Base-by-base conservation (phyloP, 345 rosid species). In the Schrenkiella parvula region DNA sequence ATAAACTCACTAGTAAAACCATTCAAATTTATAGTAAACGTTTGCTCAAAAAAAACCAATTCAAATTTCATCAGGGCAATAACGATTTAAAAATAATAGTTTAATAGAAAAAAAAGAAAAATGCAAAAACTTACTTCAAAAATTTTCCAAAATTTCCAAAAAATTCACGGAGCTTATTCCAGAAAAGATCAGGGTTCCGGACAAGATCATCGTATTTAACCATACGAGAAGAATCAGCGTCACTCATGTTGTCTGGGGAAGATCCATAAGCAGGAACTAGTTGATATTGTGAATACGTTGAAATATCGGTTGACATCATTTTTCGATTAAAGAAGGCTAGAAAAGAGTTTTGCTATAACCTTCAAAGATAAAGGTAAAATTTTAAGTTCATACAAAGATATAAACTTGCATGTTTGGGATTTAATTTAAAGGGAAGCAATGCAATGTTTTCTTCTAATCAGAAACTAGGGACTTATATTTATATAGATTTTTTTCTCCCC, bases 141-240 rank as follows among this genome's bases (percentile, higher is more conserved):
- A 64, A 83, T 64, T 60, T 73, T 38, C 78, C 83, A 19, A 70
- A 61, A 8, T 83, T 77, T 46, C 57, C 29, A 55, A 85, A 86
- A 54, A 85, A 85, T 62, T 74, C 73, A 21, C 55, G 44, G 63
- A 91, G 82, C 72, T 81, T 86, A 52, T 84, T 83, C 87, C 80
- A 80, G 73, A 89, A 91, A 80, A 85, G 84, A 31, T 82, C 79
- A 8, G 88, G 35, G 39, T 81, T 83, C 68, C 74, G 84, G 72
- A 76, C 72, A 62, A 89, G 72, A 55, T 87, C 84, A 42, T 84
- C 70, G 42, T 78, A 86, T 43, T 31, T 74, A 56, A 78, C 85
- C 1, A 81, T 68, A n/a, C 78, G 69, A 10, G 84, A 65, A 44
- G 88, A 90, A 59, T 79, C 81, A 22, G 2, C 29, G 11, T 4